phyloP scores from a whole-genome alignment of 257 asterid genomes.

The Solanum piurae region DNA sequence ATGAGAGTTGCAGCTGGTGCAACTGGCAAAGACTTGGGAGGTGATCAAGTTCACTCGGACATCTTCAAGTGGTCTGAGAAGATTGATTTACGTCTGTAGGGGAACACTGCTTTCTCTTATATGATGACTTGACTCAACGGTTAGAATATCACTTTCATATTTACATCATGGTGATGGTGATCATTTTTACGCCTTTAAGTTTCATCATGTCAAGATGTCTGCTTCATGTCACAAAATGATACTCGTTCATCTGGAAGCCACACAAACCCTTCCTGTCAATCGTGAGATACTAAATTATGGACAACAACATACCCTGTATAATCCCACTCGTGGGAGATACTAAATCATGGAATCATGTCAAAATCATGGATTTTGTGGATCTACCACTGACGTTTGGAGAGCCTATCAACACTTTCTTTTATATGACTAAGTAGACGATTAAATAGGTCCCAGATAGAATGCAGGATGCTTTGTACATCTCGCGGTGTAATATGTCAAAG shows the following conservation, averaged over 20 bases:
- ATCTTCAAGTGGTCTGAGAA: constrained; percentile 71
- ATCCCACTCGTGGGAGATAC: not conserved
- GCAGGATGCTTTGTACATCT: not conserved
- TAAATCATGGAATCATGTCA: not conserved
- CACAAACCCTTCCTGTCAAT: not conserved
- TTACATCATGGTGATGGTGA: not conserved
- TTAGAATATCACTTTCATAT: not conserved
- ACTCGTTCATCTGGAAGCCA: not conserved
- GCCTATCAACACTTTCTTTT: not conserved
- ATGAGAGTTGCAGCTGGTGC: constrained; percentile 79
- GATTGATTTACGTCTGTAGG: constrained; percentile 44
- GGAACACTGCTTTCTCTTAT: not conserved
- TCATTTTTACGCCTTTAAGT: not conserved
- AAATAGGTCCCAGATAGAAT: not conserved
- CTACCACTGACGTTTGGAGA: not conserved
- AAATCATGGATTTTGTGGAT: not conserved
- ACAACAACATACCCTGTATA: not conserved
- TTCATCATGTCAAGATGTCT: not conserved
- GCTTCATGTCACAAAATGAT: not conserved
- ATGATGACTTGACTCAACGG: not conserved
- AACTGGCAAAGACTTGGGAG: constrained; percentile 62
- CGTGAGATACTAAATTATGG: not conserved
- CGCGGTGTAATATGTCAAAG: not conserved
- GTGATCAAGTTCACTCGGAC: constrained; percentile 57
- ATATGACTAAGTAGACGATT: not conserved